phyloP scores from a whole-genome alignment of 2,329 filamentous ascomycete genomes.

The Taxawa tesnikishii region DNA sequence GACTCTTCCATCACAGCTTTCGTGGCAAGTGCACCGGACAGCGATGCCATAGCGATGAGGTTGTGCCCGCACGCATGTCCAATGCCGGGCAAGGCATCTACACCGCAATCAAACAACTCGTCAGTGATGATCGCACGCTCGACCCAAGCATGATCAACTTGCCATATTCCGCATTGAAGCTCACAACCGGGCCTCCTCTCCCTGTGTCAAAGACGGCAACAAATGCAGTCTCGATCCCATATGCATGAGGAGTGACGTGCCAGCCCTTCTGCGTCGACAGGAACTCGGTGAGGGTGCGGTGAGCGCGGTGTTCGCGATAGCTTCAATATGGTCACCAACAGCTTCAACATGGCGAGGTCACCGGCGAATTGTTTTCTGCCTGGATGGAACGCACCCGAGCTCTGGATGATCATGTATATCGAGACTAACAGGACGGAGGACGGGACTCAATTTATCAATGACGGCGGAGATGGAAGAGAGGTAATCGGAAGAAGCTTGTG shows the following conservation, averaged over 20 bases:
- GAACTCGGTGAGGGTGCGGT: slow-evolving; percentile 38
- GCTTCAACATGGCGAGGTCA: no score
- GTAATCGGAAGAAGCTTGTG: background rate
- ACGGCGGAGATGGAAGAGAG: slow-evolving; percentile 22
- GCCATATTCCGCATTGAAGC: slow-evolving; percentile 29
- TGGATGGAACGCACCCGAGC: no score
- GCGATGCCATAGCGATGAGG: slow-evolving; percentile 27
- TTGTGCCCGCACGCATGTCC: slow-evolving; percentile 36
- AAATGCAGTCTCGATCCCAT: slow-evolving; percentile 41
- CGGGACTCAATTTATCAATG: slow-evolving; percentile 26
- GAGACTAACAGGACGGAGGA: slow-evolving; percentile 34
- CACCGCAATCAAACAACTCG: no score
- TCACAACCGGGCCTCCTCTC: slow-evolving; percentile 32
- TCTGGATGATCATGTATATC: slow-evolving; percentile 42
- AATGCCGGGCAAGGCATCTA: slow-evolving; percentile 27
- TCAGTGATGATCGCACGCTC: no score
- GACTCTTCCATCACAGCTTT: slow-evolving; percentile 17
- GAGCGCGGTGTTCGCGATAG: slow-evolving; percentile 37
- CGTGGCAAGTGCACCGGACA: slow-evolving; percentile 26
- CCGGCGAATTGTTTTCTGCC: no score
- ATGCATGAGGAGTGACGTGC: slow-evolving; percentile 40
- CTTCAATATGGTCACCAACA: no score
- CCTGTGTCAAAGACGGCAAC: slow-evolving; percentile 33
- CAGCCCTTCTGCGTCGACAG: slow-evolving; percentile 30
- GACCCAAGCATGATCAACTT: no score